Evolutionary conservation across 495 filamentous ascomycete species (phyloP).

Genomic region (Lasiosphaeria hispida): DNA sequence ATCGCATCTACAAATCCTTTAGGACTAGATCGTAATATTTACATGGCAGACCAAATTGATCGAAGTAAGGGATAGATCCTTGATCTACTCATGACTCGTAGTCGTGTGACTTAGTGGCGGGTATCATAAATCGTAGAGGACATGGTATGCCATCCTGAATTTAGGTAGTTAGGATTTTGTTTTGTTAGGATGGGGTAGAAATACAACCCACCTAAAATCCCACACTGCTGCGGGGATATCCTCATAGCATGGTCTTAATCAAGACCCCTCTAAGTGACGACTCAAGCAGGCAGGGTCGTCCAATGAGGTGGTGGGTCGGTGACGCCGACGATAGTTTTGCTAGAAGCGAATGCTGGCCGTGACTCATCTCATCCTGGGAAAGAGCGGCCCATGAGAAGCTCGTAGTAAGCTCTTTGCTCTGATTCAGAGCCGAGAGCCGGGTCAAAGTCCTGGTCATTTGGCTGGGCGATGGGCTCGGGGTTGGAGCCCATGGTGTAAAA

Average conservation of each 20-base stretch:
- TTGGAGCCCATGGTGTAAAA: constrained; percentile 39
- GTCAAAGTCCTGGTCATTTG: constrained; percentile 25
- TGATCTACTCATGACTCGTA: not conserved
- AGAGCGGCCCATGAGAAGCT: constrained; percentile 35
- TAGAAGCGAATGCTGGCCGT: not conserved
- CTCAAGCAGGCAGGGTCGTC: no score
- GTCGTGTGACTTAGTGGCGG: not conserved
- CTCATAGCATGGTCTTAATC: no score
- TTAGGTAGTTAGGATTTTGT: not conserved
- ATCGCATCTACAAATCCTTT: no score
- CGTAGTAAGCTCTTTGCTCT: constrained; percentile 37
- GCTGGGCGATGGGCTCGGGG: constrained; percentile 29
- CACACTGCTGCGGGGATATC: no score
- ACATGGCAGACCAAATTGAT: no score
- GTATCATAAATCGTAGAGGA: constrained; percentile 9
- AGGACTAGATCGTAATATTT: no score
- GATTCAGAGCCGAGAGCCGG: constrained; percentile 31
- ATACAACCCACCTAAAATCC: no score
- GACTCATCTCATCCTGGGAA: constrained; percentile 14
- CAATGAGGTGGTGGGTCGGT: no score
- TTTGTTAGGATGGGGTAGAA: no score
- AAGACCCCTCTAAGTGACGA: no score
- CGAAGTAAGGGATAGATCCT: no score
- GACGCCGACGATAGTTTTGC: no score
- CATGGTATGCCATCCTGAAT: not conserved